phyloP scores from a whole-genome alignment of 208 protist species.

The Lotmaria passim region DNA sequence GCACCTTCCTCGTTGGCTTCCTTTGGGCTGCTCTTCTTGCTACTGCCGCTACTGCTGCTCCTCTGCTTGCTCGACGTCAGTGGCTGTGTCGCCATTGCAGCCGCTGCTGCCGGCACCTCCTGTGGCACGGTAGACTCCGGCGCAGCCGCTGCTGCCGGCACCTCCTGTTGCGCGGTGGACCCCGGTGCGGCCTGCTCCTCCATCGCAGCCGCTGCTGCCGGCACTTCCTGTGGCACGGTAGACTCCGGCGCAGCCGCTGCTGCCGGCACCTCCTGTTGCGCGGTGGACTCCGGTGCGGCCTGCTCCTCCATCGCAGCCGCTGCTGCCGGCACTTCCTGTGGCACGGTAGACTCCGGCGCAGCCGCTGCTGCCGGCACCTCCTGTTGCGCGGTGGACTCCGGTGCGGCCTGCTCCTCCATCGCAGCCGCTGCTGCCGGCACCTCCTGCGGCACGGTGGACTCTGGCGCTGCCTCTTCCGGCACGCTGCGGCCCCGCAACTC shows the following conservation, averaged over 20 bases:
- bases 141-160: no score
- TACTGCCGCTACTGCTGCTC: background rate
- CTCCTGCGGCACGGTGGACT: slow-evolving; percentile 8
- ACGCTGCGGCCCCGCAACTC: slow-evolving; percentile 4
- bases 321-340: slow-evolving; percentile 6
- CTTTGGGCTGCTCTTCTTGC: slow-evolving; percentile 1
- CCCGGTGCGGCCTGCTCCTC: slow-evolving; percentile 13
- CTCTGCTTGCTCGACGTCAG: slow-evolving; percentile 1
- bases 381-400: no score
- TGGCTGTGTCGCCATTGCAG: no score
- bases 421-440: slow-evolving; percentile 1
- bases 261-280: no score
- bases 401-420: slow-evolving; percentile 13
- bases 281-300: no score
- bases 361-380: no score
- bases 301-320: slow-evolving; percentile 7
- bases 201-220: slow-evolving; percentile 1
- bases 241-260: no score
- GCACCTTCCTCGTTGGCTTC: background rate
- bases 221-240: slow-evolving; percentile 11
- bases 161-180: no score
- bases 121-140: slow-evolving; percentile 6
- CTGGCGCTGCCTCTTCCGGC: background rate
- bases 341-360: no score
- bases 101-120: slow-evolving; percentile 7